Base-by-base conservation (phyloP, 768 basidiomycete genomes). In the Tephrocybe sp. region DNA sequence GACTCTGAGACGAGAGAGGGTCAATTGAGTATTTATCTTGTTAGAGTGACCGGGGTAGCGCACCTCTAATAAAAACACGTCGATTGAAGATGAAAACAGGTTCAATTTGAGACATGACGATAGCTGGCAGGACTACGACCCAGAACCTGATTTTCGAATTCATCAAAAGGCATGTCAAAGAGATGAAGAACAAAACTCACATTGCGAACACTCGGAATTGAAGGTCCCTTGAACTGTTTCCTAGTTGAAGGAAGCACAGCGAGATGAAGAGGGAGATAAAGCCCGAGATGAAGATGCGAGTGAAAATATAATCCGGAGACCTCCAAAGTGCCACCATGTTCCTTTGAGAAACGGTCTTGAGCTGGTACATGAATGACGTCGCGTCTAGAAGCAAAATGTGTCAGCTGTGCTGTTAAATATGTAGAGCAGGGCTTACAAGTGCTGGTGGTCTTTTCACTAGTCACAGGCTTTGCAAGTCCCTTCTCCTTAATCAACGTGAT, bases 291-390 rank as follows among this genome's bases (percentile, higher is more conserved):
- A 91, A 91, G 20, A 92, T 70, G 16, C 92, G 82, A 45, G 83
- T 90, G 72, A 85, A 93, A 44, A 90, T 82, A 64, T 94, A 95
- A 56, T 92, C 84, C 3, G 91, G 88, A 8, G 85, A 88, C 48
- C 92, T 76, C 87, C 89, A 94, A 11, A 93, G 71, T 2, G 89
- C 83, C 5, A 73, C 59, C 60, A 83, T 83, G 62, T 89, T 87
- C 36, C 92, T 77, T 17, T 71, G 57, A 14, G 83, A 74, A 51
- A 94, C 89, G 12, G 76, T 73, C 55, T 74, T 74, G 54, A 94
- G 72, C 65, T 96, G 92, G 63, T 84, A 85, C 45, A 76, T 65
- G 71, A 91, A 86, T 0, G 86, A 74, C 0, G 89, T 90, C 0
- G 92, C 87, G 64, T 89, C 84, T 87, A 40, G n/a, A 5, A 45